phyloP scores from a whole-genome alignment of 306 rosid species.

The Fragaria iinumae region DNA sequence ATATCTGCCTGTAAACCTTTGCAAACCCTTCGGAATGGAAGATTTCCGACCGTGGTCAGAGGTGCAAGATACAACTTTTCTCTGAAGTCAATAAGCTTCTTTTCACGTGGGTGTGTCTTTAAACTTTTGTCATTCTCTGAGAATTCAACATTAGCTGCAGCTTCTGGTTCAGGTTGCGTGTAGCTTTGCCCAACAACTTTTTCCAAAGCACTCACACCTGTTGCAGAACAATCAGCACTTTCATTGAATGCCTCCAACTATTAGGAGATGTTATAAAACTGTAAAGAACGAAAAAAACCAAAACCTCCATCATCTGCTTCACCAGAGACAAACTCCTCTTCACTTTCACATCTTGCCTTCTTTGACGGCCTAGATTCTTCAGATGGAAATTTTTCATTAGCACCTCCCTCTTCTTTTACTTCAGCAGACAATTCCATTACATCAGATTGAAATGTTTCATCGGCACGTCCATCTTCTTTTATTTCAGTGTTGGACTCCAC shows the following conservation, averaged over 20 bases:
- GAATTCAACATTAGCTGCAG: conserved; percentile 27
- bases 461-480: conserved; percentile 30
- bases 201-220: conserved; percentile 41
- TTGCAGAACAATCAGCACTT: conserved; percentile 18
- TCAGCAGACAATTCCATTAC: conserved; percentile 48
- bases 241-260: conserved; percentile 6
- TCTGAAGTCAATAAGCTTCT: conserved; percentile 81
- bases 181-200: conserved; percentile 34
- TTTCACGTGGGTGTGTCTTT: conserved; percentile 70
- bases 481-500: conserved; percentile 43
- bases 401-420: conserved; percentile 32
- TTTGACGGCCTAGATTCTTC: conserved; percentile 54
- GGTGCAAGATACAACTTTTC: conserved; percentile 93
- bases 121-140: conserved; percentile 62
- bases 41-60: conserved; percentile 95
- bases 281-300: conserved; percentile 5
- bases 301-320: conserved; percentile 58
- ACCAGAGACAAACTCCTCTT: conserved; percentile 28
- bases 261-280: conserved; percentile 1
- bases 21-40: conserved; percentile 96
- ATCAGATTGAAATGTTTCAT: conserved; percentile 38
- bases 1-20: conserved; percentile 86
- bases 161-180: conserved; percentile 42
- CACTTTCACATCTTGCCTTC: conserved; percentile 52
- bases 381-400: conserved; percentile 35